Evolutionary conservation across 345 rosid species (phyloP).

Genomic region (Citrus sp.): DNA sequence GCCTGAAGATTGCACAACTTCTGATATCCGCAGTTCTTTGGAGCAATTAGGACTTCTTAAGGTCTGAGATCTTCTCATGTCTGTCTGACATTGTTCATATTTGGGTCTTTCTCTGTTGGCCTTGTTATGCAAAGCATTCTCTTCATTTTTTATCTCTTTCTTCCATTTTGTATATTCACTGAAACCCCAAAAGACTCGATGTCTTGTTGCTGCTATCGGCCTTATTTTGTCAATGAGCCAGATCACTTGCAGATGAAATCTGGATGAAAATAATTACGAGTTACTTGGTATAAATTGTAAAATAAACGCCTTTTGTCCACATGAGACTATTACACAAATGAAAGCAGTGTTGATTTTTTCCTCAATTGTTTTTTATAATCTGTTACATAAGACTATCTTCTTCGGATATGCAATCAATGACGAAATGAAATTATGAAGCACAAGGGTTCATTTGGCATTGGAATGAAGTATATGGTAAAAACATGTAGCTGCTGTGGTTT

Average conservation of each 20-base stretch:
- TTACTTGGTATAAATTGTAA: not conserved
- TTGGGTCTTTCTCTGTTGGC: not conserved
- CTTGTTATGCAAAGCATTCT: not conserved
- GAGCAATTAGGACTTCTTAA: constrained; percentile 50
- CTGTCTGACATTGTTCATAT: not conserved
- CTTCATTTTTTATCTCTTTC: not conserved
- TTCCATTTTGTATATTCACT: constrained; percentile 5
- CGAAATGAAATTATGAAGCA: too few relatives aligned
- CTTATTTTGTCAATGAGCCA: not conserved
- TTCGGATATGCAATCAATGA: too few relatives aligned
- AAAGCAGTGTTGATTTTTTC: not conserved
- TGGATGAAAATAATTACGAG: not conserved
- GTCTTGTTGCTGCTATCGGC: not conserved
- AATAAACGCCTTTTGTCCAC: not conserved
- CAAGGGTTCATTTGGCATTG: too few relatives aligned
- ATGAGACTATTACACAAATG: not conserved
- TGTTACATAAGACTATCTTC: too few relatives aligned
- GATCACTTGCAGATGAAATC: not conserved
- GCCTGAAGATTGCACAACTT: constrained; percentile 34
- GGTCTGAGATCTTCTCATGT: not conserved
- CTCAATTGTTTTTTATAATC: too few relatives aligned
- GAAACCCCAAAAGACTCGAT: not conserved
- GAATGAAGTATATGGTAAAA: too few relatives aligned
- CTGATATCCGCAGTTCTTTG: constrained; percentile 55
- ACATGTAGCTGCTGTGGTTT: too few relatives aligned